A percentile compares a stretch with the other conserved stretches of the same genome.
Evolutionary conservation across 768 basidiomycete species (phyloP).

Genomic region (Pisolithus sp.): DNA sequence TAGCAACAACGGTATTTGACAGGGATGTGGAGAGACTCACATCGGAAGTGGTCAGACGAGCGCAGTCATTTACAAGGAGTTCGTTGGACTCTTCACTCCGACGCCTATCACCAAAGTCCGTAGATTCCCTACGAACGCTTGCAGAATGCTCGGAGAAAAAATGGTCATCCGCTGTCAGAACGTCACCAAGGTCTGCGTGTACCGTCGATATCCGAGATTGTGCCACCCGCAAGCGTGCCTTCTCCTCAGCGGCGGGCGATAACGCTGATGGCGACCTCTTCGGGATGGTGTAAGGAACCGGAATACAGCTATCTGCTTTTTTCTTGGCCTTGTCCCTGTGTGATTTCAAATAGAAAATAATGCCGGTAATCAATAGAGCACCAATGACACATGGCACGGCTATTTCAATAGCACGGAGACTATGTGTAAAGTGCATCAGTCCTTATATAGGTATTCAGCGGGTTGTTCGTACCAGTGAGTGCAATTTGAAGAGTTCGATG

Average conservation of each 20-base stretch:
- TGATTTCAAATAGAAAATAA: conserved; percentile 5
- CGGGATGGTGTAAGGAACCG: conserved; percentile 2
- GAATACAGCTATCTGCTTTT: background rate
- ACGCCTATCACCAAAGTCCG: too few relatives aligned
- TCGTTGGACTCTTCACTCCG: too few relatives aligned
- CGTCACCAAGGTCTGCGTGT: background rate
- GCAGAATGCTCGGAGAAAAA: too few relatives aligned
- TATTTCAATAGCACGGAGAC: conserved; percentile 2
- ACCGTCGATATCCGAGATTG: background rate
- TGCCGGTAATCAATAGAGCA: background rate
- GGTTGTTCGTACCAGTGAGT: background rate
- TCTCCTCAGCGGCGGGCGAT: background rate
- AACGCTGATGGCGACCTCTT: background rate
- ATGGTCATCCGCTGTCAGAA: background rate
- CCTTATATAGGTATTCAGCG: background rate
- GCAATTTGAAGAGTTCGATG: too few relatives aligned
- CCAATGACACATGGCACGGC: conserved; percentile 3
- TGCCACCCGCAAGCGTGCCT: conserved; percentile 1
- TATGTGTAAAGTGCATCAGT: conserved; percentile 3
- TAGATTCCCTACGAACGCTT: too few relatives aligned
- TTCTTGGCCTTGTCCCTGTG: background rate
- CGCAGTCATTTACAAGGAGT: too few relatives aligned
- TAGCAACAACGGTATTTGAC: too few relatives aligned
- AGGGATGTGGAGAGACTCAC: too few relatives aligned
- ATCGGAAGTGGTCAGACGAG: too few relatives aligned